Base-by-base conservation (phyloP, 192 early-diverging fungal species). In the Backusella circina region DNA sequence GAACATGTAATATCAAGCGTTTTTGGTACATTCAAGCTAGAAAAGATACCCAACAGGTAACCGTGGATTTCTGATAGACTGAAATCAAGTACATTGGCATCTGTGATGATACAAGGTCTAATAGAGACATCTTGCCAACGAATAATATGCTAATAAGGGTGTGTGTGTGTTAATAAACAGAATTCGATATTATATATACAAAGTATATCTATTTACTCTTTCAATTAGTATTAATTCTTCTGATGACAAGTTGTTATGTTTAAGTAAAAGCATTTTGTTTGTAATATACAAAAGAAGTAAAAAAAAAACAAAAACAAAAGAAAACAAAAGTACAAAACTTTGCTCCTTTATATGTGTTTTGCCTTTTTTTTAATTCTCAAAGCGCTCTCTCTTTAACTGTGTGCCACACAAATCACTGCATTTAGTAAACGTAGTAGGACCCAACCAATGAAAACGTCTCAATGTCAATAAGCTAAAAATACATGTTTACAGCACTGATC, bases 41-140 rank as follows among this genome's bases (percentile, higher is more conserved):
- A 81, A 77, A 96, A 93, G 79, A 97, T 91, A 67, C 92, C 92
- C 74, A 96, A 83, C 39, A 95, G 74, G 44, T 94, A 89, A 5
- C 95, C 95, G 74, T 93, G 93, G 64, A 95, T 86, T 75, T 95
- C 93, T 33, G 91, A 85, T 18, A 82, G 79, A 35, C 87, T 77
- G 77, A 89, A 86, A 16, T 84, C 79, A 86, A 89, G 92, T 31
- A 91, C 89, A 70, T 88, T 86, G 64, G 92, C 92, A 12, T 84
- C 38, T 4, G 86, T 70, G 50, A 78, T 71, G 21, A 70, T 83
- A 94, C 41, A 92, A 88, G 31, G 93, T 85, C 73, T 93, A 4
- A 95, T 80, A 61, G 54, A 61, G 13, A 28, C 23, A 28, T 61
- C 23, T 61, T 61, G 54, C 54, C 54, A 61, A 9, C 23, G 54